A percentile compares a stretch with the other conserved stretches of the same genome.
Conservation (phyloP, 2,329 filamentous ascomycete genomes). For the Trichoderma brevicompactum region DNA sequence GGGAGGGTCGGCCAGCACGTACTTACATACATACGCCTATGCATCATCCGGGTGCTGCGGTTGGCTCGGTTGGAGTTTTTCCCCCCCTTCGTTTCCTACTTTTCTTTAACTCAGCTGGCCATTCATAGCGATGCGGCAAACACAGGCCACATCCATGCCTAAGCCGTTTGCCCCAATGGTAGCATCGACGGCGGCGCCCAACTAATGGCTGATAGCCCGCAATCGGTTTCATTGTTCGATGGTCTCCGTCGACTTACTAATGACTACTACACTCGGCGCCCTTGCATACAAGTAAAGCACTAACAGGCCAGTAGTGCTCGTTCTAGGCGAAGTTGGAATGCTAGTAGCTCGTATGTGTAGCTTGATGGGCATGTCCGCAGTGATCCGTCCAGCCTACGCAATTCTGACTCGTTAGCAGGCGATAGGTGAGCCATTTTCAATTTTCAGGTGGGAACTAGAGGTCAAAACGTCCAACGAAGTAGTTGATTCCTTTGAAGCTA, state of each 20-base stretch:
- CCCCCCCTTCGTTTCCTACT: background rate
- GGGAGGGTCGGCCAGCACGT: constrained; percentile 7
- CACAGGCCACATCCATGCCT: constrained; percentile 6
- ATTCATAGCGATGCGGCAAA: constrained; percentile 7
- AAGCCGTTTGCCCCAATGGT: constrained; percentile 16
- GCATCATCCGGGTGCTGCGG: constrained; percentile 10
- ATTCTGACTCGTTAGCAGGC: constrained; percentile 4
- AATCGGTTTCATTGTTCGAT: constrained; percentile 12
- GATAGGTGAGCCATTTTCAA: constrained; percentile 10
- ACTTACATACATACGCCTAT: constrained; percentile 1
- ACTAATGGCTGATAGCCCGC: constrained; percentile 9
- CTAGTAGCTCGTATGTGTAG: constrained; percentile 17
- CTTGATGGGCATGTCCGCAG: background rate
- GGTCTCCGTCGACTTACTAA: constrained; percentile 13
- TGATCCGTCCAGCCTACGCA: background rate
- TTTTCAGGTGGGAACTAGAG: background rate
- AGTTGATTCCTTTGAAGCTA: background rate
- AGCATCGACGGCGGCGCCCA: constrained; percentile 19
- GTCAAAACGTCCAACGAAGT: background rate
- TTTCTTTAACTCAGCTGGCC: background rate
- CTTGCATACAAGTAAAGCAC: constrained; percentile 7
- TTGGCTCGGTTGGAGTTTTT: constrained; percentile 26
- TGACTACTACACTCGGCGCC: constrained; percentile 12
- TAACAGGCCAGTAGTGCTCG: constrained; percentile 4
- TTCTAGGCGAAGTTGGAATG: background rate